Evolutionary conservation across 2,329 filamentous ascomycete species (phyloP), one percentile per base, ranked within the genome.

Genomic region (Emmonsiellopsis sp.): DNA sequence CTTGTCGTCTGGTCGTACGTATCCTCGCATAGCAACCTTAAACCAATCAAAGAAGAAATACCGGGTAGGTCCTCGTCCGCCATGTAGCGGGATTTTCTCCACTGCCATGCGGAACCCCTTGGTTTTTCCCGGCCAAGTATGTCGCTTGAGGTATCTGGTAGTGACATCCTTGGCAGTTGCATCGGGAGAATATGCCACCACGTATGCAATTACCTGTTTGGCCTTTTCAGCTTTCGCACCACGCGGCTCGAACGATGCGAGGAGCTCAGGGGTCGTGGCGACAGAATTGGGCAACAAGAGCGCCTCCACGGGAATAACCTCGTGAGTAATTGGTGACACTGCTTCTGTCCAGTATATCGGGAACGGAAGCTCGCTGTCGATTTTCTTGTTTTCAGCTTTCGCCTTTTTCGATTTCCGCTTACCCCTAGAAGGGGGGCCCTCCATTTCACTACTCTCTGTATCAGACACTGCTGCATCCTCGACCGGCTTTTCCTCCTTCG

Each of bases 291-390:
- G 46, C 7, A 49, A 16, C 32, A 90, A 80, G 5, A 89, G 74
- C 0, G 88, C 79, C 54, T 95, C 91, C 2, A 96, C 85, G 0
- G 90, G 79, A 7, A 93, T 78, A 54, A 87, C 90, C 48, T 82
- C 88, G 52, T 88, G 82, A 0, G 88, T 92, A 3, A 89, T 77
- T 1, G 89, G 86, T 0, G 91, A 96, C 1, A 93, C 76, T 2
- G 88, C 86, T 68, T 98, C 93, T 0, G 87, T 86, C 93, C 93
- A 98, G 68, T 97, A 97, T 50, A 87, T 86, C 1, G 93, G 91
- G 59, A 85, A 93, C 2, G 84, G 81, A 31, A 96, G 76, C 60
- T 95, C 90, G 16, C 79, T 76, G 61, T 95, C 89, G 87, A 38
- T 52, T 78, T 76, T 55, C 76, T 77, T 48, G 63, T 66, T 6